Evolutionary conservation across 345 rosid species (phyloP), one percentile per base, ranked within the genome.

Genomic region (Boechera retrofracta): DNA sequence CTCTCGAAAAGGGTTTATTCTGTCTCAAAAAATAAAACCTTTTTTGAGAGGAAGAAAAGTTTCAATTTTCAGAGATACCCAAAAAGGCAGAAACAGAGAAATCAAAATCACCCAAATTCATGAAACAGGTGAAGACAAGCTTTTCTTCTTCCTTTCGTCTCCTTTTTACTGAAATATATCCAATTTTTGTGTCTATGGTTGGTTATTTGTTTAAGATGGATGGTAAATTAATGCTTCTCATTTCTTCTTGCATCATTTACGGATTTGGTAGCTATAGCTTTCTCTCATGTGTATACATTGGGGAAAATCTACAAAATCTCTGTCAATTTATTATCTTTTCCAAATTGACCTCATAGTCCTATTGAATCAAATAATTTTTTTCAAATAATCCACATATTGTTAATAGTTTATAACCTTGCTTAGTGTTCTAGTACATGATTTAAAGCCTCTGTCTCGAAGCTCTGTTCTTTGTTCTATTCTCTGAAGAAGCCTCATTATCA

Each of bases 41-140:
- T 59, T 75, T 75, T 38, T 13, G 13, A 36, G 9, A 29, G 15
- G 7, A 61, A 0, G 4, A 56, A 60, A 76, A 68, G 75, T 8
- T 76, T 53, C 63, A 10, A 41, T 38, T 60, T 68, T 68, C 42
- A 69, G 69, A 32, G 48, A 63, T 36, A 33, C 33, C 51, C 57
- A 33, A 63, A 21, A 77, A 70, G 64, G 52, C 33, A 33, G 58
- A 76, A 55, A 1, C 67, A 63, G 75, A 70, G 80, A 32, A 44
- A 54, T 29, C 32, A 24, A 60, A 21, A 38, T 21, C 7, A 29
- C 4, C 7, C 32, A 13, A 26, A 47, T 64, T 41, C 67, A 78
- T 78, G 77, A 78, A 78, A 78, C 73, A 78, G 81, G 81, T 78
- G 21, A 49, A 9, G 1, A 24, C 38, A 16, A 71, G 38, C 53